These are phyloP conservation scores for Ogataea methanolica DNA, from an alignment of 805 yeast species.

Conservation along the genomic window DNA sequence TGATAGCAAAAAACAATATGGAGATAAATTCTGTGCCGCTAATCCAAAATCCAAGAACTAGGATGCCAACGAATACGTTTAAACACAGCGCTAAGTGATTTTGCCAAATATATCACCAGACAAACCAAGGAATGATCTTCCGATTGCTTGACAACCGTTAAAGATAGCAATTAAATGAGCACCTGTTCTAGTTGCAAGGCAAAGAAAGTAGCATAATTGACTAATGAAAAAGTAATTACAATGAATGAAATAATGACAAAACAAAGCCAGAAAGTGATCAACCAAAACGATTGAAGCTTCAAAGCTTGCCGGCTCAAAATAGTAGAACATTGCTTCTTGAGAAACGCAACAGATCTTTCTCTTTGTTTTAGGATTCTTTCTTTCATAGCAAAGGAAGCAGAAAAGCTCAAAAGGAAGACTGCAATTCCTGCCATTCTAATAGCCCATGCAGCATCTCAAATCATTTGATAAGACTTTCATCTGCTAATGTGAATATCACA, in stretches of 20 bases:
- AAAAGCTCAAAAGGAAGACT: slow-evolving; percentile 31
- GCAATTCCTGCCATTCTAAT: slow-evolving; percentile 38
- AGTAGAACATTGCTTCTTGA: slow-evolving; percentile 9
- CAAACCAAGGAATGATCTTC: slow-evolving; percentile 45
- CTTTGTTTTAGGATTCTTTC: slow-evolving; percentile 33
- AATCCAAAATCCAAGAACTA: slow-evolving; percentile 43
- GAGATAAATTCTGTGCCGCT: slow-evolving; percentile 29
- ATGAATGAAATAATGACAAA: slow-evolving; percentile 37
- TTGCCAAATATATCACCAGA: slow-evolving; percentile 43
- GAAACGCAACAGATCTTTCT: slow-evolving; percentile 3
- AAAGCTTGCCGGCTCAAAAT: slow-evolving; percentile 14
- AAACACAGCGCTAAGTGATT: slow-evolving; percentile 35
- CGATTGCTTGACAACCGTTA: slow-evolving; percentile 43
- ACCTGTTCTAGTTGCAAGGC: slow-evolving; percentile 44
- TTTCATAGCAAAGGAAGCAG: slow-evolving; percentile 39
- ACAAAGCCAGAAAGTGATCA: slow-evolving; percentile 26
- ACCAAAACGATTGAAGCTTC: slow-evolving; percentile 13
- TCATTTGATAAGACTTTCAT: slow-evolving; percentile 33
- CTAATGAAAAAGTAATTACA: slow-evolving; percentile 41
- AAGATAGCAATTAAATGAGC: slow-evolving; percentile 41
- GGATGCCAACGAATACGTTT: slow-evolving; percentile 30
- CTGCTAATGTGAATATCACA: slow-evolving; percentile 32
- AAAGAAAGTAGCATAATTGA: slow-evolving; percentile 41
- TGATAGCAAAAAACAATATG: slow-evolving; percentile 31
- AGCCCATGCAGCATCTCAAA: slow-evolving; percentile 41